Evolutionary conservation across 2,329 filamentous ascomycete genomes (phyloP).

Genomic region (Ceratocystiopsis brevicomis): DNA sequence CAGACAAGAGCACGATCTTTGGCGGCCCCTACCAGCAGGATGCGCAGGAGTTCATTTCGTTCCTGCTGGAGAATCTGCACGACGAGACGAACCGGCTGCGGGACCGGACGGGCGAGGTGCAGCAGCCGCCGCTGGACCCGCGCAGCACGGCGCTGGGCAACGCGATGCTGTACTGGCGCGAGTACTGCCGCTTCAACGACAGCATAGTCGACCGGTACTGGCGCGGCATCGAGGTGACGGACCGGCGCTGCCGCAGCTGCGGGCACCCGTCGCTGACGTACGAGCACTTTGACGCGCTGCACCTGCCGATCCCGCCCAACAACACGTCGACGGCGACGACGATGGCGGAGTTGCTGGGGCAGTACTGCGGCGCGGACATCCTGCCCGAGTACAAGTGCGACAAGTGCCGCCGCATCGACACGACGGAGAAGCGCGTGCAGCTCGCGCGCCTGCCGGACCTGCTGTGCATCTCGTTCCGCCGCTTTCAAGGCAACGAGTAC

Average conservation of each 20-base stretch:
- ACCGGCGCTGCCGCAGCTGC: constrained; percentile 45
- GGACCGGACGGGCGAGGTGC: constrained; percentile 17
- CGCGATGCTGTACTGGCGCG: constrained; percentile 56
- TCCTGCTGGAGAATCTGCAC: constrained; percentile 62
- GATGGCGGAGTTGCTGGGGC: constrained; percentile 45
- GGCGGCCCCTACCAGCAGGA: constrained; percentile 70
- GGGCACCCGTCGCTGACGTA: constrained; percentile 29
- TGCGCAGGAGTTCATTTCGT: constrained; percentile 74
- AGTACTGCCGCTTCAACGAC: constrained; percentile 47
- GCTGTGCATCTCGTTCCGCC: constrained; percentile 60
- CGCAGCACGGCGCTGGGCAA: constrained; percentile 25
- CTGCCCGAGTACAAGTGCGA: constrained; percentile 57
- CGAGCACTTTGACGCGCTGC: constrained; percentile 34
- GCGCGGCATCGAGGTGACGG: constrained; percentile 55
- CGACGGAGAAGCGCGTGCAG: constrained; percentile 50
- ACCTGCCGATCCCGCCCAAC: constrained; percentile 21
- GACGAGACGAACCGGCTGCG: constrained; percentile 58
- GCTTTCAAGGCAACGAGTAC: constrained; percentile 21
- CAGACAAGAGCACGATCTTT: constrained; percentile 31
- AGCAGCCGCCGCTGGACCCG: constrained; percentile 12
- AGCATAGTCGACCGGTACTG: constrained; percentile 69
- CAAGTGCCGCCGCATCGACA: constrained; percentile 47
- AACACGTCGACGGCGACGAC: constrained; percentile 12
- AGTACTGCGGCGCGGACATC: constrained; percentile 48
- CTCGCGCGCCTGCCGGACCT: constrained; percentile 65